Conservation (phyloP, 1,284 basidiomycete species). For the Cutaneotrichosporon spelunceum region DNA sequence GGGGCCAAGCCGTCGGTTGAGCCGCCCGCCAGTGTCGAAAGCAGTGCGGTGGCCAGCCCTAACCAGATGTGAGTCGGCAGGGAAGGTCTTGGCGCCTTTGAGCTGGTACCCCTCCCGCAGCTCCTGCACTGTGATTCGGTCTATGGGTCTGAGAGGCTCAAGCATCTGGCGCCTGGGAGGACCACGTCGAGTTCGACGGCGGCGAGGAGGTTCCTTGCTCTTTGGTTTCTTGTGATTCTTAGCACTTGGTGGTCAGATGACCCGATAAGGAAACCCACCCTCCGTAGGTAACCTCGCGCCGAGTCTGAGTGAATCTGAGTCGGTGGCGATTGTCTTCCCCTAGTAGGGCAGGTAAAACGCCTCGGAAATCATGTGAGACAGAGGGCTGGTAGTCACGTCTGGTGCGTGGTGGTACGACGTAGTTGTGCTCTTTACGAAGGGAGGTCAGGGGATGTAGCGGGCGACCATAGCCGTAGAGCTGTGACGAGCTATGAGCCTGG, state of each 20-base stretch:
- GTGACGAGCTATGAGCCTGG: not conserved
- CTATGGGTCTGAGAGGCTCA: not conserved
- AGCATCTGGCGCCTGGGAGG: not conserved
- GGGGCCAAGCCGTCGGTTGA: not conserved
- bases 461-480: not conserved
- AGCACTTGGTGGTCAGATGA: not conserved
- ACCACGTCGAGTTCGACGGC: not conserved
- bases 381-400: not conserved
- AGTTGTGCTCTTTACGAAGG: not conserved
- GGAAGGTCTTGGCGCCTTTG: not conserved
- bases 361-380: not conserved
- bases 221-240: not conserved
- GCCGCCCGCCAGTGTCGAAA: not conserved
- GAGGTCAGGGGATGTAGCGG: not conserved
- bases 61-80: constrained; percentile 5
- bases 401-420: not conserved
- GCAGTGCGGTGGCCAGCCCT: not conserved
- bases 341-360: not conserved
- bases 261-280: not conserved
- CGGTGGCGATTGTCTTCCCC: constrained; percentile 6
- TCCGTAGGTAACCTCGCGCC: not conserved
- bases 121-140: not conserved
- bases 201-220: not conserved
- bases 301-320: not conserved
- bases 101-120: not conserved